phyloP scores from a whole-genome alignment of 2,329 filamentous ascomycete species.

The Neonectria magnoliae region DNA sequence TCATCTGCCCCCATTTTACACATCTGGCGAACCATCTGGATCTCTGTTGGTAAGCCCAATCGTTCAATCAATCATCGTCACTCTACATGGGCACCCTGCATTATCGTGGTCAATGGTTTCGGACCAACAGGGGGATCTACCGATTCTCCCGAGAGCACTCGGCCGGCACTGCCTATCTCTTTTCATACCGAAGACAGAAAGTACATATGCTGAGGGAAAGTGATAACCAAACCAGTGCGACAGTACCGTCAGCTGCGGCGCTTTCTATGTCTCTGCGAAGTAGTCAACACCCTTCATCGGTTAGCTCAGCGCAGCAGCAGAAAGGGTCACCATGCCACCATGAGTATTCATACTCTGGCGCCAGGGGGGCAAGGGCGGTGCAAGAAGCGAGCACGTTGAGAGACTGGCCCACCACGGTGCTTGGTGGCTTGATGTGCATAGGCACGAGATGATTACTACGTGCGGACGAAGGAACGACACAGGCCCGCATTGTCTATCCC shows the following conservation, averaged over 20 bases:
- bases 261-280: conserved; percentile 18
- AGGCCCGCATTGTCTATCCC: conserved; percentile 13
- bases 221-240: neutral
- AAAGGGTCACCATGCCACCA: conserved; percentile 16
- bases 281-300: conserved; percentile 11
- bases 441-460: conserved; percentile 21
- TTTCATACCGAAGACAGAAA: neutral
- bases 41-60: neutral
- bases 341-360: conserved; percentile 16
- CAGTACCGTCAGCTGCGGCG: conserved; percentile 20
- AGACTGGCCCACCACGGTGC: conserved; percentile 7
- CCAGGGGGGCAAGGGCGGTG: conserved; percentile 29
- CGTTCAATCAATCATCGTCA: conserved; percentile 8
- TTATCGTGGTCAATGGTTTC: conserved; percentile 8
- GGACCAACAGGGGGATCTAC: conserved; percentile 15
- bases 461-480: conserved; percentile 10
- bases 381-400: neutral
- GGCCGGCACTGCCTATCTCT: conserved; percentile 16
- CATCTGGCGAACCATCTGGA: neutral
- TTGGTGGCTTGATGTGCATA: conserved; percentile 30
- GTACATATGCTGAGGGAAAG: neutral
- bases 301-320: conserved; percentile 6
- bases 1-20: neutral
- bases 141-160: conserved; percentile 8
- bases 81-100: conserved; percentile 20